phyloP scores from a whole-genome alignment of 1,139 yeast species.

The Ogataea hybrid region DNA sequence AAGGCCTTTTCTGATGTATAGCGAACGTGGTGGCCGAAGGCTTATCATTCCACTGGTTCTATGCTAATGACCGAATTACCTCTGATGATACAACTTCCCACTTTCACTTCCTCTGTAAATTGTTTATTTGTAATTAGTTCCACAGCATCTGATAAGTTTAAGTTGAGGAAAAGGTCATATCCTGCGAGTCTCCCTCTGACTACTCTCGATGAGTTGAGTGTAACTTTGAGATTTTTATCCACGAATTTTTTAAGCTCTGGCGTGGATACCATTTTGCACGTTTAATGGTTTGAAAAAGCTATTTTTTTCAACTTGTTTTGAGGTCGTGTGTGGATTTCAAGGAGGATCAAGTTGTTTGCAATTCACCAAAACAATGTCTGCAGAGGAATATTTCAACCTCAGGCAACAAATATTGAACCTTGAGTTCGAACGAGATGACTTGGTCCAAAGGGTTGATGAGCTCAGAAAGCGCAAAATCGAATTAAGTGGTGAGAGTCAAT shows the following conservation, averaged over 20 bases:
- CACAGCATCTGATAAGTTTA: slow-evolving; percentile 32
- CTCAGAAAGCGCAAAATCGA: slow-evolving; percentile 2
- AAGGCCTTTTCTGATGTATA: slow-evolving; percentile 12
- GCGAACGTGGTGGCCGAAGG: not conserved
- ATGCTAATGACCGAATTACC: slow-evolving; percentile 34
- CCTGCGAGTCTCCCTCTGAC: slow-evolving; percentile 32
- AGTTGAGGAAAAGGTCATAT: slow-evolving; percentile 31
- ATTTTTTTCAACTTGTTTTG: slow-evolving; percentile 1
- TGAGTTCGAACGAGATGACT: slow-evolving; percentile 4
- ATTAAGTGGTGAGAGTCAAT: slow-evolving; percentile 3
- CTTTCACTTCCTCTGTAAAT: slow-evolving; percentile 17
- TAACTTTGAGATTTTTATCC: slow-evolving; percentile 27
- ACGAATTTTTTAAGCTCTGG: slow-evolving; percentile 33
- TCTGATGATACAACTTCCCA: slow-evolving; percentile 32
- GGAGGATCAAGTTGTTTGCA: slow-evolving; percentile 2
- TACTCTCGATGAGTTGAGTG: slow-evolving; percentile 29
- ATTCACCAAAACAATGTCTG: slow-evolving; percentile 1
- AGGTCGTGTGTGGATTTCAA: slow-evolving; percentile 3
- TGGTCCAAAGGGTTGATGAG: slow-evolving; percentile 2
- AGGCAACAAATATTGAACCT: slow-evolving; percentile 8
- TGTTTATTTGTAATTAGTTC: slow-evolving; percentile 21
- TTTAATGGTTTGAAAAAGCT: not conserved
- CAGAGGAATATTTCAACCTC: slow-evolving; percentile 3
- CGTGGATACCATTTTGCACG: slow-evolving; percentile 30
- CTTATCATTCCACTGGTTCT: slow-evolving; percentile 23